Base-by-base conservation (phyloP, 2,329 filamentous ascomycete species). In the Fusarium austroafricanum region DNA sequence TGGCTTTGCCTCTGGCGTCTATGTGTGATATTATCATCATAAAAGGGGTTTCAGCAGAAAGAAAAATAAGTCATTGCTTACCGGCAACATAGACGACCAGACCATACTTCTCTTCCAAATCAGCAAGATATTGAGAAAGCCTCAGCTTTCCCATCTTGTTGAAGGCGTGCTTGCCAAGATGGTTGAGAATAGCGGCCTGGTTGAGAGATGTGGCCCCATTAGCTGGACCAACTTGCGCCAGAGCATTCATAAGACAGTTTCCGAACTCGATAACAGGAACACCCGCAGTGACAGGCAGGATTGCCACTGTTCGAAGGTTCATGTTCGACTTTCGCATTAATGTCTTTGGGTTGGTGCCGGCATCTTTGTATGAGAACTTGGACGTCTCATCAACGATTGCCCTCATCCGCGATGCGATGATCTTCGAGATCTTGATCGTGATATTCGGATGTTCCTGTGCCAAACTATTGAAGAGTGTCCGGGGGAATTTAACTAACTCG, bases 341-440 rank as follows among this genome's bases (percentile, higher is more conserved):
- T 38, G 74, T 76, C n/a, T 75, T 74, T 0, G 78, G 74, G 61
- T 89, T 91, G 2, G 87, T 84, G 5, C 86, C 86, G 7, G 85
- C 83, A 52, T 95, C 91, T 61, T 88, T 88, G 10, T 86, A 84
- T 53, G 89, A 84, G 38, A 90, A 86, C 35, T 88, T 86, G 17
- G 92, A 81, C 3, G 93, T 92, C 72, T 94, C 91, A 71, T 98
- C 93, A 20, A 98, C 88, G 38, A 97, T 81, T 40, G 92, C 88
- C 63, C 95, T 87, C 96, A 99, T 98, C 5, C 96, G 89, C 35
- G 94, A 94, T 0, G 96, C 96, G 73, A 99, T 97, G 71, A 99
- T 96, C 79, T 98, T 99, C 2, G 96, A 98, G 28, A 99, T 97
- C 79, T 98, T 97, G 78, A 99, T 98, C 0, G 96, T 98, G 75